These are phyloP conservation scores for Escallonia herrerae DNA, from an alignment of 129 eudicot species.

Conservation along the genomic window DNA sequence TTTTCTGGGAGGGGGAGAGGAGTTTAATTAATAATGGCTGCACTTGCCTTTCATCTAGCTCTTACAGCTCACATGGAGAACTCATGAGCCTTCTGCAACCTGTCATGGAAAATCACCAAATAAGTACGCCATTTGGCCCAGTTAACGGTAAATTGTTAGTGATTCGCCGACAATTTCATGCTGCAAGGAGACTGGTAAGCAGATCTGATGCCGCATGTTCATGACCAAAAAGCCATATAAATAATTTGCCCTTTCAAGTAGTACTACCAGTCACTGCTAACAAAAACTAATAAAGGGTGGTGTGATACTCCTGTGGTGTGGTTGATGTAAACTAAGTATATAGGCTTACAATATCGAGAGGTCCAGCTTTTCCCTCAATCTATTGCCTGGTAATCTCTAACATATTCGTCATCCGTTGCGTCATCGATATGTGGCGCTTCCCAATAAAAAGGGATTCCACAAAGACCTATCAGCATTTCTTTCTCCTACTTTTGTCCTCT, in stretches of 20 bases:
- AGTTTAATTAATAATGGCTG: not conserved
- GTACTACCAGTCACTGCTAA: not conserved
- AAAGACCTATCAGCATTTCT: too few relatives aligned
- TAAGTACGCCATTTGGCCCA: not conserved
- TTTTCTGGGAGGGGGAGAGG: not conserved
- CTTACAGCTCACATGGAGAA: conserved; percentile 4
- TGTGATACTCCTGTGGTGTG: too few relatives aligned
- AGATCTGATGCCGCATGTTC: conserved; percentile 1
- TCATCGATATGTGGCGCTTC: not conserved
- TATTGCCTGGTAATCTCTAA: too few relatives aligned
- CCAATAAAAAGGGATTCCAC: too few relatives aligned
- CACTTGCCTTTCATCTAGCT: not conserved
- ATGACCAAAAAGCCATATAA: not conserved
- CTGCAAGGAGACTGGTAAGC: not conserved
- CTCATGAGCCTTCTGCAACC: not conserved
- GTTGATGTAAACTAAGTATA: too few relatives aligned
- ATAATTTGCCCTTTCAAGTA: too few relatives aligned
- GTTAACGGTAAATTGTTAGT: not conserved
- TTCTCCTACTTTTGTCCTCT: not conserved
- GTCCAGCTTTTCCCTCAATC: too few relatives aligned
- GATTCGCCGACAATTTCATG: not conserved
- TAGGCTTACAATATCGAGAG: too few relatives aligned
- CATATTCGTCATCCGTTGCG: not conserved
- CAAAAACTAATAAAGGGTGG: not conserved
- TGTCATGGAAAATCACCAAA: not conserved